phyloP scores from a whole-genome alignment of 176 grass and related monocot genomes.

The Elymus sibiricus region DNA sequence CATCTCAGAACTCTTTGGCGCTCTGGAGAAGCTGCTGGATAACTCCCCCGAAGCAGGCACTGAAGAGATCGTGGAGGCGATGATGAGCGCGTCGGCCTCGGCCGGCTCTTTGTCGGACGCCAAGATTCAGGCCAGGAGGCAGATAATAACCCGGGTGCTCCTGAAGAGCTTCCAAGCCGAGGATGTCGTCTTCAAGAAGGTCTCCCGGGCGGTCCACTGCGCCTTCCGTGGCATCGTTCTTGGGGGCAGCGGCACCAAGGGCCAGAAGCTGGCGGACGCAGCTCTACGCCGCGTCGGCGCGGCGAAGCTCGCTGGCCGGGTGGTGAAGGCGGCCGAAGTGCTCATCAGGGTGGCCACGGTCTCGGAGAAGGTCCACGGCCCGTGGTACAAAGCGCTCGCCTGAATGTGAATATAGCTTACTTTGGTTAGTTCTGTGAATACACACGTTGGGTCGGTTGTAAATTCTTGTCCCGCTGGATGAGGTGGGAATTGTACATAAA shows the following conservation, averaged over 20 bases:
- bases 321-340: conserved; percentile 43
- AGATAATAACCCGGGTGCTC: conserved; percentile 66
- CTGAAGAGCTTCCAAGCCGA: conserved; percentile 70
- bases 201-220: conserved; percentile 53
- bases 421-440: conserved; percentile 38
- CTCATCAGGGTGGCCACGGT: conserved; percentile 51
- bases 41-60: conserved; percentile 47
- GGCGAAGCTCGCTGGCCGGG: conserved; percentile 23
- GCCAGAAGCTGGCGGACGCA: conserved; percentile 56
- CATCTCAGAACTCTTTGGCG: conserved; percentile 42
- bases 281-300: conserved; percentile 55
- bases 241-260: conserved; percentile 46
- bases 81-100: conserved; percentile 38
- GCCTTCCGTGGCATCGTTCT: conserved; percentile 58
- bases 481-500: conserved; percentile 42
- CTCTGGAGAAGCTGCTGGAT: conserved; percentile 50
- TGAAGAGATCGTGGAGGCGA: conserved; percentile 57
- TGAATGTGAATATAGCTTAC: conserved; percentile 37
- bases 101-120: conserved; percentile 20
- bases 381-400: conserved; percentile 63
- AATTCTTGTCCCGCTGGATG: conserved; percentile 27
- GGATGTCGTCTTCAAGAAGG: conserved; percentile 64
- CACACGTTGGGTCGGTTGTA: neutral
- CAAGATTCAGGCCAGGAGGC: conserved; percentile 50
- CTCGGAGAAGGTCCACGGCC: conserved; percentile 63